These are phyloP conservation scores for Limonium bicolor DNA, from an alignment of 148 eudicot species.

Conservation along the genomic window DNA sequence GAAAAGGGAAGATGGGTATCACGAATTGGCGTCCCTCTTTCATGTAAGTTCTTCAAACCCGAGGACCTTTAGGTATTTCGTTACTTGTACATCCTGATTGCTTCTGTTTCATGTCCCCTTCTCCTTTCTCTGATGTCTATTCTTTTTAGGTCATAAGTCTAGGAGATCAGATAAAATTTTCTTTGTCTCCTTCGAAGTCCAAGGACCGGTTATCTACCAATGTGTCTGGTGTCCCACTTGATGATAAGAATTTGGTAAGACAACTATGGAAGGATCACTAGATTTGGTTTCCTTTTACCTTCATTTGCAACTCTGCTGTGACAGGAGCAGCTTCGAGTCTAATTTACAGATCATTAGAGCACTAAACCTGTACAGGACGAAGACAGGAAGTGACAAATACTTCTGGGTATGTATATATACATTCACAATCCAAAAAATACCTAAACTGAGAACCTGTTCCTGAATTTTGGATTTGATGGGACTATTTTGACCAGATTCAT, in stretches of 20 bases:
- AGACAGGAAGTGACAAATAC: constrained; percentile 71
- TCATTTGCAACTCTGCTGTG: too few relatives aligned
- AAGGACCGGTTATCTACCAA: constrained; percentile 81
- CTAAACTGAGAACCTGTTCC: background rate
- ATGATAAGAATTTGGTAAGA: constrained; percentile 80
- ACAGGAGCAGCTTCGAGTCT: too few relatives aligned
- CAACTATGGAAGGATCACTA: too few relatives aligned
- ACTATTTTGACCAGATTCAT: constrained; percentile 42
- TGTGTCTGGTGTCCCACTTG: constrained; percentile 87
- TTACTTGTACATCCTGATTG: constrained; percentile 1
- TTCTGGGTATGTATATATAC: constrained; percentile 52
- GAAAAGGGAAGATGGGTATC: constrained; percentile 93
- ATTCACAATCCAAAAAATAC: background rate
- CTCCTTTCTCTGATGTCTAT: too few relatives aligned
- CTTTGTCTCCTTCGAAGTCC: constrained; percentile 73
- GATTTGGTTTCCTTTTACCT: too few relatives aligned
- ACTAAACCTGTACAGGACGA: constrained; percentile 62
- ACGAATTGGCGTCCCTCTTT: constrained; percentile 94
- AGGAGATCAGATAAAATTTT: constrained; percentile 88
- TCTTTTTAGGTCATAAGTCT: constrained; percentile 72
- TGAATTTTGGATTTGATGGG: background rate
- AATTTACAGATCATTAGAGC: constrained; percentile 76
- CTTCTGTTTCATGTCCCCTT: background rate
- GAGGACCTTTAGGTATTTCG: background rate
- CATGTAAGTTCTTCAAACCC: constrained; percentile 43